A percentile compares a stretch with the other conserved stretches of the same genome.
phyloP scores from a whole-genome alignment of 140 eudicot species.

The Anethum foeniculum region DNA sequence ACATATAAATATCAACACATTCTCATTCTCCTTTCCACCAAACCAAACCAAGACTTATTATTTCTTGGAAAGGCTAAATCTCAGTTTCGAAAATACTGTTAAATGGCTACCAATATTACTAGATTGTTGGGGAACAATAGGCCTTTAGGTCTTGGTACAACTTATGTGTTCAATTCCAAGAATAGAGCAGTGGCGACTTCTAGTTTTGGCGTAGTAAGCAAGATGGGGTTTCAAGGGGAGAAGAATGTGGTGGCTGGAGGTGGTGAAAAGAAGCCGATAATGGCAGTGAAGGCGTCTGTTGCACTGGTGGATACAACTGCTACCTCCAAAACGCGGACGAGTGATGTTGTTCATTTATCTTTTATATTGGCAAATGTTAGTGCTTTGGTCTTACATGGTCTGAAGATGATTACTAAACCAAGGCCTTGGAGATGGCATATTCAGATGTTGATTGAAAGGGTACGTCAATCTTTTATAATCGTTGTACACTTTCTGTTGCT shows the following conservation, averaged over 20 bases:
- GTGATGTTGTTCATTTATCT: slow-evolving; percentile 23
- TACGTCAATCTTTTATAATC: neutral
- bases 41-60: neutral
- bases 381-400: slow-evolving; percentile 7
- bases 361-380: slow-evolving; percentile 17
- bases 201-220: slow-evolving; percentile 17
- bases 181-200: neutral
- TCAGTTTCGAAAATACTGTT: neutral
- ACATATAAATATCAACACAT: slow-evolving; percentile 1
- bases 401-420: slow-evolving; percentile 18
- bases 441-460: slow-evolving; percentile 55
- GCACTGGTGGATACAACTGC: slow-evolving; percentile 12
- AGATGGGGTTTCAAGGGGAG: slow-evolving; percentile 24
- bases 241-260: slow-evolving; percentile 15
- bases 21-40: neutral
- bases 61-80: neutral
- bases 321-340: slow-evolving; percentile 22
- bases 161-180: slow-evolving; percentile 9
- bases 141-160: slow-evolving; percentile 7
- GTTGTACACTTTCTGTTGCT: neutral
- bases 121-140: slow-evolving; percentile 19
- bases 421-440: slow-evolving; percentile 39
- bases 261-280: slow-evolving; percentile 16
- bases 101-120: neutral
- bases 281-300: slow-evolving; percentile 18